phyloP scores from a whole-genome alignment of 2,329 filamentous ascomycete genomes.

The Teratosphaeria destructans region DNA sequence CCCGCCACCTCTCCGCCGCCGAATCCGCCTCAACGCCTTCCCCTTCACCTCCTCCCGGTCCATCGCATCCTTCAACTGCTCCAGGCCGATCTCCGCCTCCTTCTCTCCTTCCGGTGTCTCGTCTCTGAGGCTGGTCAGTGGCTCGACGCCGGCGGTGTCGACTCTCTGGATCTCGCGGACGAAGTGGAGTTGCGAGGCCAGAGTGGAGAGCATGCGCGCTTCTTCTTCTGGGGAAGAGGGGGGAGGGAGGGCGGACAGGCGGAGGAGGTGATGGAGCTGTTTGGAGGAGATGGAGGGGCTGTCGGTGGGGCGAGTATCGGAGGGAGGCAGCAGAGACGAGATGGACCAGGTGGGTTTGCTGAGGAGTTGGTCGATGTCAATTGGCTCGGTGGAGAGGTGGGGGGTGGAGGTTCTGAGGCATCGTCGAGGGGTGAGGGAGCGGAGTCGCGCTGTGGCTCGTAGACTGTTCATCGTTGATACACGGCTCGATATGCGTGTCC shows the following conservation, averaged over 20 bases:
- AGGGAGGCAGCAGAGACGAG: constrained; percentile 54
- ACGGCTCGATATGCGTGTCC: background rate
- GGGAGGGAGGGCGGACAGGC: constrained; percentile 74
- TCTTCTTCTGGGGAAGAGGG: constrained; percentile 57
- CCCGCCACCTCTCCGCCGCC: constrained; percentile 32
- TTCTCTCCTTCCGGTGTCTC: constrained; percentile 51
- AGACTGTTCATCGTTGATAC: background rate
- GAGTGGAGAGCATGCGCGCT: constrained; percentile 57
- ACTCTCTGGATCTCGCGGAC: constrained; percentile 77
- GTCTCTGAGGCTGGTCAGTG: constrained; percentile 70
- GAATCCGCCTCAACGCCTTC: constrained; percentile 39
- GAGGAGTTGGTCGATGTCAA: constrained; percentile 38
- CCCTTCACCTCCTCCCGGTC: constrained; percentile 52
- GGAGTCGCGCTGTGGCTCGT: background rate
- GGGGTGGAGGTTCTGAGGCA: background rate
- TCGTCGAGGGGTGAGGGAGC: background rate
- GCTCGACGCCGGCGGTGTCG: constrained; percentile 60
- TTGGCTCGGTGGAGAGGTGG: background rate
- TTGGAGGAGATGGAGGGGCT: constrained; percentile 46
- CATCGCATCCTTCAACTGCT: constrained; percentile 47
- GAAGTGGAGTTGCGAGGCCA: constrained; percentile 78
- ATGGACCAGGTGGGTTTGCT: constrained; percentile 75
- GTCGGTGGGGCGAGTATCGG: constrained; percentile 17
- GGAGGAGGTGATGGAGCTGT: constrained; percentile 73
- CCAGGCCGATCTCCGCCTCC: constrained; percentile 50